phyloP scores from a whole-genome alignment of 148 eudicot species.

The Vaccinium myrtillus region DNA sequence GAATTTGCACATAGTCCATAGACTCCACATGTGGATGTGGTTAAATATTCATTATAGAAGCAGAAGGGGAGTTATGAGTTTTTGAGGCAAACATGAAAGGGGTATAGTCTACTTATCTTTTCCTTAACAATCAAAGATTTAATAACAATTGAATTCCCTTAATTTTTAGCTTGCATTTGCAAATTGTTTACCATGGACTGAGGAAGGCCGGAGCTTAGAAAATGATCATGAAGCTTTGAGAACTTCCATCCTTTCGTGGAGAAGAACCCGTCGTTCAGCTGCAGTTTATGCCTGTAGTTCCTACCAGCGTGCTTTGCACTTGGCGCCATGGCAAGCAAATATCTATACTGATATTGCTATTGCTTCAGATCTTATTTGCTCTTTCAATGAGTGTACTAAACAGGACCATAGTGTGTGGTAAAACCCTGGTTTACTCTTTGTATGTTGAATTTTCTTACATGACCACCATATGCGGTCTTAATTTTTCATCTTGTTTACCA shows the following conservation, averaged over 20 bases:
- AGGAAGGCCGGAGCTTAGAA: slow-evolving; percentile 30
- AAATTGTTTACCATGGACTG: slow-evolving; percentile 88
- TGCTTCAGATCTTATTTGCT: slow-evolving; percentile 51
- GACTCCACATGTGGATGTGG: not conserved
- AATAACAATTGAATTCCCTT: slow-evolving; percentile 10
- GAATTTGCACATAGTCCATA: not conserved
- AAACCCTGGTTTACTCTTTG: slow-evolving; percentile 15
- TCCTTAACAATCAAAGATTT: not conserved
- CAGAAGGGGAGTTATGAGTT: not conserved
- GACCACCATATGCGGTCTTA: slow-evolving; percentile 5
- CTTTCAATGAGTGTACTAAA: slow-evolving; percentile 40
- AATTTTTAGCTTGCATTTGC: slow-evolving; percentile 73
- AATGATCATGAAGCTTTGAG: slow-evolving; percentile 51
- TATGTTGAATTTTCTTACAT: not conserved
- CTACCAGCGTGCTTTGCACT: slow-evolving; percentile 91
- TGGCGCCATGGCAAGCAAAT: slow-evolving; percentile 93
- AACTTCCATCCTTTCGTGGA: slow-evolving; percentile 66
- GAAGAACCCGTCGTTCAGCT: slow-evolving; percentile 54
- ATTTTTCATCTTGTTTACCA: slow-evolving; percentile 33
- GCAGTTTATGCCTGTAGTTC: slow-evolving; percentile 59
- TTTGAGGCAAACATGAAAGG: not conserved
- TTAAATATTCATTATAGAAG: not conserved
- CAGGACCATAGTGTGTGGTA: slow-evolving; percentile 53
- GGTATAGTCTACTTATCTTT: not conserved
- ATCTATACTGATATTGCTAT: slow-evolving; percentile 79